These are phyloP conservation scores for Eucalyptus albens DNA, from an alignment of 345 rosid species.

Conservation along the genomic window DNA sequence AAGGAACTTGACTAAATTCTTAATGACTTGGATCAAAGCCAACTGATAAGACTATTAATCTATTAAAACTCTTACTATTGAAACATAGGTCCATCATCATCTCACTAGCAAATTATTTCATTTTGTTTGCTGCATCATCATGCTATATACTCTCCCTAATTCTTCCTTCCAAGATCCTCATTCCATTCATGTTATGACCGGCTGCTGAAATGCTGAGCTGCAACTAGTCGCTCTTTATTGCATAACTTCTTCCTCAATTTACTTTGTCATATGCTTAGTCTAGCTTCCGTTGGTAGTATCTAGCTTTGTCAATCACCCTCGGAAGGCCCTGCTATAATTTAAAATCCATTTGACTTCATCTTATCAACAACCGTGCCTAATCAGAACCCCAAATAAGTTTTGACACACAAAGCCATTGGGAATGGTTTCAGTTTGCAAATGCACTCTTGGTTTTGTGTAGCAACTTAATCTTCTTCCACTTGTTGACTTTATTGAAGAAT, in stretches of 20 bases:
- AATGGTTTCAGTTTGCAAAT: not conserved
- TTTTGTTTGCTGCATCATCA: not conserved
- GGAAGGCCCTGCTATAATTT: not conserved
- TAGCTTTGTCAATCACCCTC: not conserved
- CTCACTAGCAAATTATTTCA: not conserved
- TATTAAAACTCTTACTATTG: not conserved
- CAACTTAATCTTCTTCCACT: not conserved
- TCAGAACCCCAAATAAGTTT: not conserved
- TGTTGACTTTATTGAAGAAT: not conserved
- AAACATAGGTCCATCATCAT: not conserved
- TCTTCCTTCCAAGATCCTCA: not conserved
- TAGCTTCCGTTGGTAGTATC: not conserved
- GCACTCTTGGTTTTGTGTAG: not conserved
- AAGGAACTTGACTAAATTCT: not conserved
- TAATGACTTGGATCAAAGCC: not conserved
- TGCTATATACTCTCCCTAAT: not conserved
- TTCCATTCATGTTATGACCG: not conserved
- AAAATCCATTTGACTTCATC: not conserved
- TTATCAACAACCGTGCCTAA: not conserved
- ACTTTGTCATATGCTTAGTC: not conserved
- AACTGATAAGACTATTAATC: not conserved
- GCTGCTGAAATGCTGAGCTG: not conserved
- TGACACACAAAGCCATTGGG: not conserved
- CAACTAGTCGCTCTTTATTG: not conserved
- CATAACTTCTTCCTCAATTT: not conserved